A percentile compares a stretch with the other conserved stretches of the same genome.
Conservation (phyloP, 2,329 filamentous ascomycete genomes). For the Emmonsiellopsis sp. region DNA sequence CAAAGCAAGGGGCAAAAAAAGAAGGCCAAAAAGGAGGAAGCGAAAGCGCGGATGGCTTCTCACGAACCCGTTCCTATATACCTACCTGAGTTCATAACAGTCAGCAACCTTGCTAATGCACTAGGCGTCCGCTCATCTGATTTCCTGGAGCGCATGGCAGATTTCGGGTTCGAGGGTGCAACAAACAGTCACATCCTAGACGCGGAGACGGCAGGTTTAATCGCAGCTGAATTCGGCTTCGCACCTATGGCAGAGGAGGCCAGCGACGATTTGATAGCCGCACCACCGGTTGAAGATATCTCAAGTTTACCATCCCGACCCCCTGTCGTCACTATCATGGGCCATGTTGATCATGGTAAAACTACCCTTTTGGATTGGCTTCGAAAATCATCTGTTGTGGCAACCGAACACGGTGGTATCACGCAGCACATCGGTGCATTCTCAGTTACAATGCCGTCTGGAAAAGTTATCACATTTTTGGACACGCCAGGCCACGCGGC, state of each 20-base stretch:
- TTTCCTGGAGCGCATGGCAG: constrained; percentile 66
- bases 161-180: constrained; percentile 84
- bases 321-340: constrained; percentile 98
- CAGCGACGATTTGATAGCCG: constrained; percentile 63
- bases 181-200: constrained; percentile 78
- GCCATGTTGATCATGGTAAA: constrained; percentile 97
- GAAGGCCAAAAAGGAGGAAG: constrained; percentile 26
- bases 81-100: constrained; percentile 83
- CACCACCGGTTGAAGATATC: constrained; percentile 59
- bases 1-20: constrained; percentile 14
- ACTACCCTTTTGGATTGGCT: constrained; percentile 92
- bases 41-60: constrained; percentile 37
- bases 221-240: constrained; percentile 87
- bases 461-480: constrained; percentile 88
- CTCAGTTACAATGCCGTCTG: constrained; percentile 75
- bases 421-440: constrained; percentile 98
- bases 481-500: constrained; percentile 95
- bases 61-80: constrained; percentile 54
- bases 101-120: constrained; percentile 69
- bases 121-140: constrained; percentile 61
- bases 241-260: constrained; percentile 65
- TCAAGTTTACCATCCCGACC: constrained; percentile 64
- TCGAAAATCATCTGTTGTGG: constrained; percentile 83
- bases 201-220: constrained; percentile 78
- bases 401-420: constrained; percentile 89